Percentiles rank a stretch among this genome's conserved stretches.
phyloP scores from a whole-genome alignment of 75 land plant species.

The Ceratopteris richardii region DNA sequence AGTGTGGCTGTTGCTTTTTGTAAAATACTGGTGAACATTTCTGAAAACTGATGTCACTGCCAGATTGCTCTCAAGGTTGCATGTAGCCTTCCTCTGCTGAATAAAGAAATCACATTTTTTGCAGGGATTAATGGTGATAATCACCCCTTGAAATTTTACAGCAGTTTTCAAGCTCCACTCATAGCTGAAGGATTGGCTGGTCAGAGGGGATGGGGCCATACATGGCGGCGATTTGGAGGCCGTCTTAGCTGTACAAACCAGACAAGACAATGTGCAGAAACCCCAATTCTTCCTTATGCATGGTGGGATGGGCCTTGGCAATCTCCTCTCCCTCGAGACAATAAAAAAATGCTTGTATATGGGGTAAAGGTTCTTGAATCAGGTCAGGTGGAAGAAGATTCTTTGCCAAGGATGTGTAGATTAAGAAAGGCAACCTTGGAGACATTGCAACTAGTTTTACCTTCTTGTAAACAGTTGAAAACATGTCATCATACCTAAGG shows the following conservation, averaged over 20 bases:
- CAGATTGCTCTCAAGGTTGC: too few species aligned
- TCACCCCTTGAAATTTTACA: conserved; percentile 52
- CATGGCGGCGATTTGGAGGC: conserved; percentile 81
- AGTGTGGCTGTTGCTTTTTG: too few species aligned
- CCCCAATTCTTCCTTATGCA: conserved; percentile 76
- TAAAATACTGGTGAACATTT: too few species aligned
- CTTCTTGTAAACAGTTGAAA: conserved; percentile 8
- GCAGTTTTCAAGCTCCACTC: conserved; percentile 74
- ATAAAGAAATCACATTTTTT: too few species aligned
- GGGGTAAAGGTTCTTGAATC: conserved; percentile 52
- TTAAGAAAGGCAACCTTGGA: conserved; percentile 31
- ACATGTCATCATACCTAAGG: background rate
- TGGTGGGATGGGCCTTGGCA: conserved; percentile 98
- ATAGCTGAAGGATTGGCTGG: conserved; percentile 45
- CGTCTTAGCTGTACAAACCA: conserved; percentile 66
- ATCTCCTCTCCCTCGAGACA: conserved; percentile 63
- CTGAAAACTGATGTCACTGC: too few species aligned
- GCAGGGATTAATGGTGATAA: too few species aligned
- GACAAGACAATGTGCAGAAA: conserved; percentile 66
- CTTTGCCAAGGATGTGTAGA: conserved; percentile 39
- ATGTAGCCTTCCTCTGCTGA: too few species aligned
- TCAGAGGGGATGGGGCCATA: conserved; percentile 92
- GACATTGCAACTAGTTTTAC: conserved; percentile 1
- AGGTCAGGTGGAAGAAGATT: conserved; percentile 44
- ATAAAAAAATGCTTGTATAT: conserved; percentile 36